Base-by-base conservation (phyloP, 2,329 filamentous ascomycete genomes). In the Aspergillus puulaauensis region DNA sequence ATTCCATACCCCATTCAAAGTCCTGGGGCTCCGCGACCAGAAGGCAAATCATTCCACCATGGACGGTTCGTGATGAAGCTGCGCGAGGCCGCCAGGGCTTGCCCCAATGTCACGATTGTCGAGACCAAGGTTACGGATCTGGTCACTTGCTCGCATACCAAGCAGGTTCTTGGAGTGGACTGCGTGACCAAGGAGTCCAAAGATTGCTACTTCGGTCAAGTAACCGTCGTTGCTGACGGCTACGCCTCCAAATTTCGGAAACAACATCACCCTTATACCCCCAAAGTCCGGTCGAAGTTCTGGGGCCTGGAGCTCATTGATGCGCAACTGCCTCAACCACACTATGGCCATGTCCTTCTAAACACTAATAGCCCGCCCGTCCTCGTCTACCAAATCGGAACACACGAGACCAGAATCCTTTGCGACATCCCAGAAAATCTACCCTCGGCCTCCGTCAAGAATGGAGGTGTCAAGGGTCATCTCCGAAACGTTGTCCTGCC, bases 311-410 rank as follows among this genome's bases (percentile, higher is more conserved):
- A 99, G 74, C 83, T 99, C 62, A 90, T 95, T 70, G 93, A 98
- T 73, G 91, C 90, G 56, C 82, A 87, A 23, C 84, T 98, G 9
- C 91, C 92, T 2, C 81, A 84, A 52, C 85, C 87, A 2, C 80
- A 86, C 61, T 90, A 91, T 72, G 95, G 93, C 19, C 92, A 96
- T 75, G 93, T 99, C 63, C 82, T 97, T 54, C 89, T 99, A 61
- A 88, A 88, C 67, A 39, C 40, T 27, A 84, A 90, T 62, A 83
- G 85, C 46, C 80, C 86, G 0, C 93, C 95, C 0, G 86, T 96
- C 35, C 86, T 99, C 23, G 84, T 99, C 58, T 99, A 99, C 80
- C 95, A 98, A 78, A 99, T 99, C 72, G 93, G 95, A 70, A 90
- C 91, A 4, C 93, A 90, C 77, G 95, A 98, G 78, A 99, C 95